Percentiles rank a stretch among this genome's conserved stretches.
Conservation (phyloP, 2,329 filamentous ascomycete species). For the Talaromyces sp. region DNA sequence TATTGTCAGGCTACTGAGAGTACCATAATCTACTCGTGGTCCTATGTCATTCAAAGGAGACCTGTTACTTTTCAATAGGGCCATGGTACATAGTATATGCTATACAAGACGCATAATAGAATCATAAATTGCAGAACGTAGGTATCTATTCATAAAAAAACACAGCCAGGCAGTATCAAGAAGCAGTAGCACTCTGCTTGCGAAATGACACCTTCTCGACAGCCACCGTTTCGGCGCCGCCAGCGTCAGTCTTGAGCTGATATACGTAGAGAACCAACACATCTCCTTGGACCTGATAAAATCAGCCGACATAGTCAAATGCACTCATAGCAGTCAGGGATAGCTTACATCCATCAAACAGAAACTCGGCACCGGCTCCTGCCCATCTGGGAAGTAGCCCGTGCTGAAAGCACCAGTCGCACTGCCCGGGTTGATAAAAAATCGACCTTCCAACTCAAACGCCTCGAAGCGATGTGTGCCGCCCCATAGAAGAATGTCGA, state of each 20-base stretch:
- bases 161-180: constrained; percentile 34
- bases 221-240: constrained; percentile 73
- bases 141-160: constrained; percentile 12
- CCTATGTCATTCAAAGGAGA: background rate
- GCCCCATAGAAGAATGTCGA: constrained; percentile 66
- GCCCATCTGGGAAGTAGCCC: constrained; percentile 55
- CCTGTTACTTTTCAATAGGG: background rate
- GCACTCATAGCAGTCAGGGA: too few species aligned
- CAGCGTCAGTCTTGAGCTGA: constrained; percentile 71
- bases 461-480: constrained; percentile 68
- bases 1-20: background rate
- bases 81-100: background rate
- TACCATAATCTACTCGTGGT: background rate
- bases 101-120: background rate
- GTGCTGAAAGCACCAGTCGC: constrained; percentile 64
- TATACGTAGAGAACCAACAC: constrained; percentile 95
- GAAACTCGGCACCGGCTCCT: constrained; percentile 83
- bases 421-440: constrained; percentile 67
- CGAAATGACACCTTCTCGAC: constrained; percentile 86
- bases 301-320: constrained; percentile 16
- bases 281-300: constrained; percentile 81
- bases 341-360: constrained; percentile 92
- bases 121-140: background rate
- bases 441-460: constrained; percentile 68
- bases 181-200: constrained; percentile 63